Conservation (phyloP, 306 rosid genomes). For the Alnus rubra region DNA sequence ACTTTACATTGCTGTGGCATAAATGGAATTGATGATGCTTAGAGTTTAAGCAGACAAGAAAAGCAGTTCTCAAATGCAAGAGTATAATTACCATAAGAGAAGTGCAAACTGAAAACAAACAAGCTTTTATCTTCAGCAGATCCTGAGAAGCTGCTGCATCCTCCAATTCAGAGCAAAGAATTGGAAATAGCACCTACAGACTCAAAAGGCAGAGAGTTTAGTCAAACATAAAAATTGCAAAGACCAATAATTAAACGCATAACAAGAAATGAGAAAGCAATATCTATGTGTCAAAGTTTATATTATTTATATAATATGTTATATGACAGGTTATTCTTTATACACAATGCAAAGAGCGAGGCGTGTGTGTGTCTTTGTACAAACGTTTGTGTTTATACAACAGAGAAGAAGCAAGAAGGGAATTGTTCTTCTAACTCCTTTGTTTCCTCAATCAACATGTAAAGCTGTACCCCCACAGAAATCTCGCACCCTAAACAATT, state of each 20-base stretch:
- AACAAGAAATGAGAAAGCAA: background rate
- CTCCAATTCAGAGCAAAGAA: conserved; percentile 55
- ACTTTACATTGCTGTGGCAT: conserved; percentile 17
- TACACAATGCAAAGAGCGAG: too few relatives aligned
- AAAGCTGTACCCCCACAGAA: background rate
- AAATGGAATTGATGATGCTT: conserved; percentile 26
- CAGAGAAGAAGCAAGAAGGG: background rate
- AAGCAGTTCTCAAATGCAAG: conserved; percentile 14
- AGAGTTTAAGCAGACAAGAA: conserved; percentile 18
- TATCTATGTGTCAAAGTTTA: background rate
- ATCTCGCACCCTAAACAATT: background rate
- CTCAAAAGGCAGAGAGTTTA: conserved; percentile 19
- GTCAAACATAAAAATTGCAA: conserved; percentile 21
- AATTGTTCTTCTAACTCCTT: background rate
- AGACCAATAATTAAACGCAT: background rate
- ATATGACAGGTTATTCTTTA: too few relatives aligned
- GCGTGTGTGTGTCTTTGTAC: too few relatives aligned
- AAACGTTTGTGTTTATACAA: background rate
- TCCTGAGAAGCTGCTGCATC: conserved; percentile 47
- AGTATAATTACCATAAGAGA: conserved; percentile 67
- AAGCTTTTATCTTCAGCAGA: conserved; percentile 60
- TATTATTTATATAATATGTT: too few relatives aligned
- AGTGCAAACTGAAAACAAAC: conserved; percentile 81
- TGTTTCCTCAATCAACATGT: background rate
- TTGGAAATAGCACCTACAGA: conserved; percentile 67